A percentile compares a stretch with the other conserved stretches of the same genome.
Evolutionary conservation across 257 asterid species (phyloP).

Genomic region (Scutellaria minor): DNA sequence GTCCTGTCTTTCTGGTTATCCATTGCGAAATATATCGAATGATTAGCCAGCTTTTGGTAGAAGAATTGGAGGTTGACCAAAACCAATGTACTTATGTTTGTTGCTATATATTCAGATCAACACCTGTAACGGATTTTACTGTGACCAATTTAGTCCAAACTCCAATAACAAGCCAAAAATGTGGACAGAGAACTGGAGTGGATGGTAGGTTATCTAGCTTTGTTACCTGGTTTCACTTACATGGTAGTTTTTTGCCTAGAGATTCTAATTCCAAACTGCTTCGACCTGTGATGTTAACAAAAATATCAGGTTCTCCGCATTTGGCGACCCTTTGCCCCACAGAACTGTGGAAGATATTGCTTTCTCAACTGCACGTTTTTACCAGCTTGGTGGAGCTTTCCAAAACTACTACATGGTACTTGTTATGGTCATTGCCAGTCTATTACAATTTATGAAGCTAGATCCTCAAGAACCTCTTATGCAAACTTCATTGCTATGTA

Average conservation of each 20-base stretch:
- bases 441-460: slow-evolving; percentile 43
- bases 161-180: slow-evolving; percentile 75
- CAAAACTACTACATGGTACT: slow-evolving; percentile 94
- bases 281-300: not conserved
- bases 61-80: slow-evolving; percentile 4
- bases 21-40: not conserved
- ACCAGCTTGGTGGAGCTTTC: slow-evolving; percentile 90
- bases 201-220: slow-evolving; percentile 59
- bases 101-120: slow-evolving; percentile 59
- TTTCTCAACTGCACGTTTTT: slow-evolving; percentile 85
- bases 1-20: not conserved
- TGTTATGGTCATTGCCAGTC: not conserved
- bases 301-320: slow-evolving; percentile 70
- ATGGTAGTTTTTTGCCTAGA: slow-evolving; percentile 39
- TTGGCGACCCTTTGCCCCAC: slow-evolving; percentile 74
- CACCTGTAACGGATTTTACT: slow-evolving; percentile 94
- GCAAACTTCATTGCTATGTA: slow-evolving; percentile 4
- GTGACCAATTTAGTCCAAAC: slow-evolving; percentile 91
- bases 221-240: slow-evolving; percentile 19
- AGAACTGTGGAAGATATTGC: slow-evolving; percentile 92
- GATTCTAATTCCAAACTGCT: slow-evolving; percentile 27
- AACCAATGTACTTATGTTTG: not conserved
- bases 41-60: slow-evolving; percentile 48
- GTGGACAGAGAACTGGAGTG: slow-evolving; percentile 99
- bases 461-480: slow-evolving; percentile 1